Percentiles rank a stretch among this genome's conserved stretches.
Evolutionary conservation across 1,284 basidiomycete genomes (phyloP).

Genomic region (Ceratorhiza oryzae-sativae): DNA sequence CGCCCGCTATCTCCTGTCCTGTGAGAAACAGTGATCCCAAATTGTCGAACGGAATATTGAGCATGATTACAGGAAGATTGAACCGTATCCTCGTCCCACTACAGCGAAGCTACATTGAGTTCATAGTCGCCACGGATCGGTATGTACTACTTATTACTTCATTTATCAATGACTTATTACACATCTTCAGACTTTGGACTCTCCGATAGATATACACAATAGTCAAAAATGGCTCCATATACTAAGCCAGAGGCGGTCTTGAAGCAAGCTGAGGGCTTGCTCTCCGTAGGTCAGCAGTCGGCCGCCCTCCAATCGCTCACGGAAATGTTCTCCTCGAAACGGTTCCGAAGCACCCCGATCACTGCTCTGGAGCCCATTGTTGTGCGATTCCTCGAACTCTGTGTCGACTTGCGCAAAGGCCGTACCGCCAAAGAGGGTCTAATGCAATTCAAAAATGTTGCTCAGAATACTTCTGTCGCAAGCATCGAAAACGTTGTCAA

Average conservation of each 20-base stretch:
- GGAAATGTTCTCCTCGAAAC: constrained; percentile 92
- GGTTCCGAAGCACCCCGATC: constrained; percentile 92
- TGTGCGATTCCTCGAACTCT: constrained; percentile 92
- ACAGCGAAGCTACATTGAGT: neutral
- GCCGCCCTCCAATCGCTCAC: constrained; percentile 89
- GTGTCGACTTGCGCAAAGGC: constrained; percentile 94
- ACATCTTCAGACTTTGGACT: constrained; percentile 13
- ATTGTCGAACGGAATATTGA: neutral
- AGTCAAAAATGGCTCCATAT: constrained; percentile 77
- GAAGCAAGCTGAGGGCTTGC: constrained; percentile 90
- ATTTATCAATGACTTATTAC: neutral
- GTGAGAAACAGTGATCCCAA: neutral
- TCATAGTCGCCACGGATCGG: constrained; percentile 34
- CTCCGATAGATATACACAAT: constrained; percentile 7
- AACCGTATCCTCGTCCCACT: neutral
- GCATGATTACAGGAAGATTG: neutral
- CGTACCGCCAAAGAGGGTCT: constrained; percentile 94
- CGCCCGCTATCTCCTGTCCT: neutral
- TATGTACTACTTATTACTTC: neutral
- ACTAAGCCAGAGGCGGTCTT: constrained; percentile 91
- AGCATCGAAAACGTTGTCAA: constrained; percentile 95
- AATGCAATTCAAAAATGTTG: constrained; percentile 96
- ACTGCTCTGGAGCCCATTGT: constrained; percentile 94
- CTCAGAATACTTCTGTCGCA: constrained; percentile 89
- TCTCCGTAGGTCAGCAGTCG: constrained; percentile 87